A percentile compares a stretch with the other conserved stretches of the same genome.
These are phyloP conservation scores for Cercospora janseana DNA, from an alignment of 2,329 filamentous ascomycete genomes.

Conservation along the genomic window DNA sequence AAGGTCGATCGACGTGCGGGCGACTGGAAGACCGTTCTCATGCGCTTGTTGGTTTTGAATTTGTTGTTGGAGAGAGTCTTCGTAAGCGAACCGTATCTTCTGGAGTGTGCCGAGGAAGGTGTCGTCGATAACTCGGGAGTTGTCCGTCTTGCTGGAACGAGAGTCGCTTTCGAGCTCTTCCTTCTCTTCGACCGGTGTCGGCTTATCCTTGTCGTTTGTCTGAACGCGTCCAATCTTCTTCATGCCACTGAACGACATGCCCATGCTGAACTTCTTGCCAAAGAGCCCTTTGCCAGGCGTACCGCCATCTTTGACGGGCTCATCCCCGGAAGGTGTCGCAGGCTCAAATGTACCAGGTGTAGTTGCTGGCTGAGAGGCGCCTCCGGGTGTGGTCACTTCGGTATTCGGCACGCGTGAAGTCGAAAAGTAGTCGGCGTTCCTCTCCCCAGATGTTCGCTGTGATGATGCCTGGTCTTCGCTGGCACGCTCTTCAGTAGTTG, in stretches of 20 bases:
- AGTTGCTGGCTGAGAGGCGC: constrained; percentile 28
- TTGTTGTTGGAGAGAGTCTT: constrained; percentile 60
- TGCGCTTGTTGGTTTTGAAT: constrained; percentile 32
- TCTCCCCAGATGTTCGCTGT: constrained; percentile 59
- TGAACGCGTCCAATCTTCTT: constrained; percentile 77
- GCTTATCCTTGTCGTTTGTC: constrained; percentile 67
- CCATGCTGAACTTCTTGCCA: constrained; percentile 79
- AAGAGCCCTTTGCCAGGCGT: constrained; percentile 58
- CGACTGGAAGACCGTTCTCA: constrained; percentile 36
- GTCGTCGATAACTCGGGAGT: constrained; percentile 73
- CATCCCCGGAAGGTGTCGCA: constrained; percentile 48
- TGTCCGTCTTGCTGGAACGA: constrained; percentile 53
- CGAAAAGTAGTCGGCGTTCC: constrained; percentile 73
- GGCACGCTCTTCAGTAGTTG: constrained; percentile 43
- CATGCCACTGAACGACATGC: constrained; percentile 63
- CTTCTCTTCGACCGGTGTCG: constrained; percentile 72
- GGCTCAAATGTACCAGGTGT: constrained; percentile 39
- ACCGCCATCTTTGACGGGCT: constrained; percentile 53
- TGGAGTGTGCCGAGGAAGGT: constrained; percentile 71
- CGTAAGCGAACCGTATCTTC: constrained; percentile 70
- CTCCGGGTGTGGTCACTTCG: constrained; percentile 32
- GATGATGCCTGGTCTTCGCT: constrained; percentile 54
- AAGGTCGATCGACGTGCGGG: constrained; percentile 44
- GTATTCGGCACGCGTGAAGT: constrained; percentile 54
- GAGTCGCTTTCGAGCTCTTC: constrained; percentile 55